Base-by-base conservation (phyloP, 106 monocot genomes). In the Phalaenopsis aphrodite region DNA sequence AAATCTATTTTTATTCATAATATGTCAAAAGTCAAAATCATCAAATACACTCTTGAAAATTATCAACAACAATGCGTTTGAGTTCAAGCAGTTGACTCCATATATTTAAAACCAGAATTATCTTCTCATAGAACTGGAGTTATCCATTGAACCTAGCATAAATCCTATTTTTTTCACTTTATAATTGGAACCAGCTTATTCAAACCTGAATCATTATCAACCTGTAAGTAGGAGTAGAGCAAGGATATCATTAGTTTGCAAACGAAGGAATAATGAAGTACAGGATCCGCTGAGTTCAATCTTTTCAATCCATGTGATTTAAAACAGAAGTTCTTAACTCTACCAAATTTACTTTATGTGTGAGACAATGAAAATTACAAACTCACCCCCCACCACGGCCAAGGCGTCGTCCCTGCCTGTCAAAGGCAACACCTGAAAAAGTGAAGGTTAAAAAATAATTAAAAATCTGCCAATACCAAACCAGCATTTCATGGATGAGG, bases 331-430 rank as follows among this genome's bases (percentile, higher is more conserved):
- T 69, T 16, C 69, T 39, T 69, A 14, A 69, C 39, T 69, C 39
- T 6, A 12, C 12, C 15, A 39, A 69, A 69, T 38, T 69, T 61
- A 61, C 21, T 68, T 65, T 69, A 3, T 39, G 2, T 14, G 38
- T 15, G 16, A 74, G 17, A 30, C 38, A 74, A 74, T 42, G 41
- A 42, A 74, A 42, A 74, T 7, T 69, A 12, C 8, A 69, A 43
- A 72, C 90, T 19, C 87, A 92, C 95, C 94, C 94, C 73, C 94
- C 94, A 81, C 94, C 94, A 77, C 94, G 94, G 30, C 94, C 94
- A n/a, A 95, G 78, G 19, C 94, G 84, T 11, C 79, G 79, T 30
- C 94, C 94, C 71, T 86, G 79, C 79, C 82, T 88, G 71, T 95
- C 94, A 85, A 95, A 95, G 65, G 90, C 92, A 84, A 92, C 55